Evolutionary conservation across 441 rosid genomes (phyloP).

Genomic region (Populus hybrid): DNA sequence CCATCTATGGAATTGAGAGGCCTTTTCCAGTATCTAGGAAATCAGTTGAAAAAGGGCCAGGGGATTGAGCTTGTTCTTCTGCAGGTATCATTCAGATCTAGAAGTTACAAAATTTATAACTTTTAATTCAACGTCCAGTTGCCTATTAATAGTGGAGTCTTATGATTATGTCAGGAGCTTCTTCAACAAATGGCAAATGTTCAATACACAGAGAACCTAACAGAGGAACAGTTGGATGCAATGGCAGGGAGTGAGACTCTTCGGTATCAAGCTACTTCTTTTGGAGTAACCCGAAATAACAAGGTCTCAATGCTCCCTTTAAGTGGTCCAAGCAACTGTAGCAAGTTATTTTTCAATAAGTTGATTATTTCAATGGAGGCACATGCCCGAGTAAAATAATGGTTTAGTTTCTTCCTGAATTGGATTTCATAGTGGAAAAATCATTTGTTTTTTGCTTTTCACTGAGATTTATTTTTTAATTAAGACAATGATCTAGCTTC

Average conservation of each 20-base stretch:
- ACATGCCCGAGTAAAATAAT: background rate
- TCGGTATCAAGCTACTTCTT: conserved; percentile 94
- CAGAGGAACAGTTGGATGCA: conserved; percentile 98
- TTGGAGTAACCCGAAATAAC: conserved; percentile 89
- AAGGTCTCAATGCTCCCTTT: conserved; percentile 47
- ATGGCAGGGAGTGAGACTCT: conserved; percentile 99
- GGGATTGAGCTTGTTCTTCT: too few relatives aligned
- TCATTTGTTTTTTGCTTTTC: background rate
- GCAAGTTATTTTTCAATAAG: background rate
- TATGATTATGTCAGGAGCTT: conserved; percentile 71
- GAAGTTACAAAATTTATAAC: conserved; percentile 16
- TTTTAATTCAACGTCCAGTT: conserved; percentile 11
- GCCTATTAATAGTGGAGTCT: conserved; percentile 26
- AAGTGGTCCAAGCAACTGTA: background rate
- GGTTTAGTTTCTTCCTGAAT: background rate
- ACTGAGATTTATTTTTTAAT: background rate
- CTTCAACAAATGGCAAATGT: conserved; percentile 99
- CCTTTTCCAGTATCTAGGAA: too few relatives aligned
- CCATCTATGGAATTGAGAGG: too few relatives aligned
- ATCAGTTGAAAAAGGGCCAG: too few relatives aligned
- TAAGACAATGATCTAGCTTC: too few relatives aligned
- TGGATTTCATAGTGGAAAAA: background rate
- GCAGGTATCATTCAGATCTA: conserved; percentile 55
- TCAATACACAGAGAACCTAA: conserved; percentile 95
- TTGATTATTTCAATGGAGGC: background rate